Evolutionary conservation across 2,329 filamentous ascomycete genomes (phyloP), one percentile per base, ranked within the genome.

Genomic region (Thielaviopsis punctulata): DNA sequence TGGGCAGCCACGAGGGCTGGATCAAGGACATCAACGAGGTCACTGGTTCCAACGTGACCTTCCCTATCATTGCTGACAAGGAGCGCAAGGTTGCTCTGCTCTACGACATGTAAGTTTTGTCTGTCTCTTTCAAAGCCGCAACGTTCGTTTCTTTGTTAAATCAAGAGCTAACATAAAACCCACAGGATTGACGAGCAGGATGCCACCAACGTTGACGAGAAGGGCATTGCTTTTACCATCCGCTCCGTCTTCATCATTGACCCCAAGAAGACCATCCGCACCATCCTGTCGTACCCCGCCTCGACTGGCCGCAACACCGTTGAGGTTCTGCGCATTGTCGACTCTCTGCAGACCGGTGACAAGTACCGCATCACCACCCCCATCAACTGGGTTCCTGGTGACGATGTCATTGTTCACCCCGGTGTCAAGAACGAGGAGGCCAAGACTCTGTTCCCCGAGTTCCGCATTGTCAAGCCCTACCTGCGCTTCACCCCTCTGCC

Each of bases 161-260:
- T 18, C 30, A 33, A 48, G 48, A 23, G 51, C 33, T 43, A 30
- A 56, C 59, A 18, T 61, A 49, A 27, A 15, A 22, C 22, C 2
- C n/a, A 18, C 60, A 80, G 76, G 76, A 73, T 89, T 62, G 84
- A 88, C 70, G 76, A 84, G 70, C 82, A 87, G 67, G 84, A 88
- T 67, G 77, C 80, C 61, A 84, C 80, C 71, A 88, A 88, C 69
- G 81, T 88, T 54, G 84, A 88, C 66, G 68, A 75, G 62, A 86
- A 86, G 76, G 83, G 83, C 60, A 84, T 90, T 60, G 87, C 88
- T 53, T 90, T 94, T 71, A 95, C 89, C 61, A 94, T 95, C 70
- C 86, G 89, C 62, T 87, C 84, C 60, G 89, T 95, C 64, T 95
- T 93, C 76, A 75, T 95, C 70, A 92, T 95, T 67, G 88, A 95